A percentile compares a stretch with the other conserved stretches of the same genome.
Evolutionary conservation across 257 asterid genomes (phyloP).

Genomic region (Nemophila menziesii): DNA sequence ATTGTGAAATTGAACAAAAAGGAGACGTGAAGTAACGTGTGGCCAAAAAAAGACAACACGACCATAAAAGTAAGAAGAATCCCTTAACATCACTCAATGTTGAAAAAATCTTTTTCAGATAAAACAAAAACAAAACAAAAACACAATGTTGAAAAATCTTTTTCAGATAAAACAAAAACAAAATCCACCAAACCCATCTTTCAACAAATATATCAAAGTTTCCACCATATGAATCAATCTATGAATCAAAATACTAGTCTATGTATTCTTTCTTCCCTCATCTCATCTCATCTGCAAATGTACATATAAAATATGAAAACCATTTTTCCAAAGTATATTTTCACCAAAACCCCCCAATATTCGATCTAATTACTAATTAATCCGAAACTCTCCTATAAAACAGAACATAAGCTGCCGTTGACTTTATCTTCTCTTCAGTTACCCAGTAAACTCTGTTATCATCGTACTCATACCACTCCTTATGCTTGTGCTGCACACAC

Average conservation of each 20-base stretch:
- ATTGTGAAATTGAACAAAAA: too few relatives aligned
- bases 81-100: too few relatives aligned
- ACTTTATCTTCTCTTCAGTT: constrained; percentile 35
- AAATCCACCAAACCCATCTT: too few relatives aligned
- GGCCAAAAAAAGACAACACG: too few relatives aligned
- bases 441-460: constrained; percentile 35
- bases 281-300: neutral
- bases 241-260: too few relatives aligned
- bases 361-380: neutral
- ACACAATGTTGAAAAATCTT: neutral
- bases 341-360: neutral
- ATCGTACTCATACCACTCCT: constrained; percentile 55
- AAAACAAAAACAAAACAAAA: neutral
- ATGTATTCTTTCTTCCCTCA: too few relatives aligned
- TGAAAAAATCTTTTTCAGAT: too few relatives aligned
- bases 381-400: constrained; percentile 49
- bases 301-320: neutral
- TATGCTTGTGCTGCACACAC: constrained; percentile 35
- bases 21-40: too few relatives aligned
- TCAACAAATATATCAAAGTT: too few relatives aligned
- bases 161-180: too few relatives aligned
- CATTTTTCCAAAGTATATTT: neutral
- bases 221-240: too few relatives aligned
- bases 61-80: too few relatives aligned
- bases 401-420: constrained; percentile 60